phyloP scores from a whole-genome alignment of 2,329 filamentous ascomycete genomes.

The Fusarium sp. region DNA sequence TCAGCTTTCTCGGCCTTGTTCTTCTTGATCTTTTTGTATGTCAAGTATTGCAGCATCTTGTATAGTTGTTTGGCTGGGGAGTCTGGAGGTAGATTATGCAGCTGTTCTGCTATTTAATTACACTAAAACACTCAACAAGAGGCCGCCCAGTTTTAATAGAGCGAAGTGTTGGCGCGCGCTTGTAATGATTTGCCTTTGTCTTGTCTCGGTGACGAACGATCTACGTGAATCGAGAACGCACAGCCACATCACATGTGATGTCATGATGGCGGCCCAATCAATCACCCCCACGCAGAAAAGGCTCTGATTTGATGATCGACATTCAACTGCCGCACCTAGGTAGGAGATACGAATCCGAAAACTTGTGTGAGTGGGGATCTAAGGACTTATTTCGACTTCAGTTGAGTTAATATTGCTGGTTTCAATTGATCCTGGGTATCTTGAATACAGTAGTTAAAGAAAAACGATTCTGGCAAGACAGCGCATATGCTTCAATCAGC shows the following conservation, averaged over 20 bases:
- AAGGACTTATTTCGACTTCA: conserved; percentile 24
- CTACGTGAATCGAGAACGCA: conserved; percentile 41
- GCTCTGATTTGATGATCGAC: conserved; percentile 36
- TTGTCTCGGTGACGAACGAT: conserved; percentile 35
- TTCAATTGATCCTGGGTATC: conserved; percentile 44
- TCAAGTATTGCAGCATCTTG: conserved; percentile 74
- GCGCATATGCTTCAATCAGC: conserved; percentile 24
- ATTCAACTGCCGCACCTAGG: conserved; percentile 32
- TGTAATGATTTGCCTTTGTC: conserved; percentile 45
- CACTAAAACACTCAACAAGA: conserved; percentile 20
- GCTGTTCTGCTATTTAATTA: conserved; percentile 28
- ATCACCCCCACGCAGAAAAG: conserved; percentile 24
- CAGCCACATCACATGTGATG: conserved; percentile 55
- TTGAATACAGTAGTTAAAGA: conserved; percentile 24
- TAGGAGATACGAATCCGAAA: conserved; percentile 34
- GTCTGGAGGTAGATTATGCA: background rate
- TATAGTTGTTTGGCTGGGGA: conserved; percentile 12
- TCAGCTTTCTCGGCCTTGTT: conserved; percentile 64
- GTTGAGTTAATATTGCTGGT: conserved; percentile 15
- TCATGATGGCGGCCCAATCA: conserved; percentile 44
- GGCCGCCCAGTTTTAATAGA: conserved; percentile 36
- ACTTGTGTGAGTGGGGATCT: conserved; percentile 12
- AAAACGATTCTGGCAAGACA: conserved; percentile 2
- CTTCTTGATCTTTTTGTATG: conserved; percentile 75
- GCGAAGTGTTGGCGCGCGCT: conserved; percentile 46